Evolutionary conservation across 257 asterid species (phyloP).

Genomic region (Gentiana macrophylla): DNA sequence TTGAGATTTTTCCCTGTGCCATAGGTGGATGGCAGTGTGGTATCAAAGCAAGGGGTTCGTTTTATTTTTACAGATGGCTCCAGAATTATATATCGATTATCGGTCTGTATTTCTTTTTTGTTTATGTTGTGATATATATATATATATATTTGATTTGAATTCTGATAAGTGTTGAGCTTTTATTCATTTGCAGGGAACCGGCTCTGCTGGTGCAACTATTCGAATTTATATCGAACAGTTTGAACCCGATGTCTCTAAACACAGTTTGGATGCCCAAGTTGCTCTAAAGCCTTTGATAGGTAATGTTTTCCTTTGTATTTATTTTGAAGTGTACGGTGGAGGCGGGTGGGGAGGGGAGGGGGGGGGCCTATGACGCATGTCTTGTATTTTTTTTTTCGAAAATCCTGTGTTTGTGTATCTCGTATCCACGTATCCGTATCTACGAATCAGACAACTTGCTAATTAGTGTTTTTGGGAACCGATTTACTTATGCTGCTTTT

Average conservation of each 20-base stretch:
- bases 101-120: slow-evolving; percentile 36
- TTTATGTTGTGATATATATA: neutral
- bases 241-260: slow-evolving; percentile 77
- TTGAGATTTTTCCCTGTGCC: neutral
- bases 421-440: too few species aligned
- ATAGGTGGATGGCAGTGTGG: slow-evolving; percentile 93
- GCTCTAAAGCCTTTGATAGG: slow-evolving; percentile 84
- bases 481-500: slow-evolving; percentile 3
- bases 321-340: neutral
- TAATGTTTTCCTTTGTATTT: slow-evolving; percentile 9
- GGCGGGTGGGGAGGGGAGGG: too few species aligned
- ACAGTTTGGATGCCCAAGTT: slow-evolving; percentile 69
- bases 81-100: slow-evolving; percentile 79
- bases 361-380: too few species aligned
- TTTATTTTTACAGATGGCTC: slow-evolving; percentile 89
- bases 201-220: slow-evolving; percentile 96
- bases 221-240: slow-evolving; percentile 77
- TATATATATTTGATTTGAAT: neutral
- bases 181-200: slow-evolving; percentile 59
- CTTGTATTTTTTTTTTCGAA: neutral
- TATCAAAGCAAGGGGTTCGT: slow-evolving; percentile 81
- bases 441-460: too few species aligned
- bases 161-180: slow-evolving; percentile 9
- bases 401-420: too few species aligned
- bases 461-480: neutral